A percentile compares a stretch with the other conserved stretches of the same genome.
Evolutionary conservation across 352 stramenopile species (phyloP).

Genomic region (Lagenidium giganteum): DNA sequence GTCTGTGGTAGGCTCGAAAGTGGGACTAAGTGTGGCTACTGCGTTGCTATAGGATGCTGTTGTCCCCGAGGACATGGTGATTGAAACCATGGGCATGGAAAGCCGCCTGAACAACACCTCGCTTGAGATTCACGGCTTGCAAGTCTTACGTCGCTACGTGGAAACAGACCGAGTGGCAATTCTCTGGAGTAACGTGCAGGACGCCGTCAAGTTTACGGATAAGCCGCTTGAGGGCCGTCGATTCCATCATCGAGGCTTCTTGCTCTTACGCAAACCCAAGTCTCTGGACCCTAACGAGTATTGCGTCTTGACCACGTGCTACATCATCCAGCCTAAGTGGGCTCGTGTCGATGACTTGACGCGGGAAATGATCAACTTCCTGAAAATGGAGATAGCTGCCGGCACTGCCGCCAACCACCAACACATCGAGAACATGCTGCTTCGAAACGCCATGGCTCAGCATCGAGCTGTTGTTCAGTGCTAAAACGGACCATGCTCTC

Average conservation of each 20-base stretch:
- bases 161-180: conserved; percentile 30
- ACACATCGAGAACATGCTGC: conserved; percentile 10
- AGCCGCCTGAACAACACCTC: conserved; percentile 23
- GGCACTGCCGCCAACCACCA: conserved; percentile 5
- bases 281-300: no score
- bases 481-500: no score
- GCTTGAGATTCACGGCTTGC: conserved; percentile 26
- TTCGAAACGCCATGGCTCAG: no score
- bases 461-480: no score
- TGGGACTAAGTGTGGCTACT: no score
- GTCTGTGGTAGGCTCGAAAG: no score
- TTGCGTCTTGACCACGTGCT: conserved; percentile 8
- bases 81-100: conserved; percentile 40
- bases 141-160: conserved; percentile 31
- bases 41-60: no score
- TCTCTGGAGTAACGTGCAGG: conserved; percentile 32
- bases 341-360: no score
- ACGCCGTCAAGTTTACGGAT: conserved; percentile 28
- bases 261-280: conserved; percentile 6
- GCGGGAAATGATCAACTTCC: no score
- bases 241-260: conserved; percentile 19
- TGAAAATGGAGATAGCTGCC: background rate
- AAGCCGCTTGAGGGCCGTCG: conserved; percentile 4
- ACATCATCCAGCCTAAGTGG: conserved; percentile 11
- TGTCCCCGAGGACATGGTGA: conserved; percentile 45